A percentile compares a stretch with the other conserved stretches of the same genome.
Conservation (phyloP, 2,329 filamentous ascomycete species). For the Colletotrichum tropicale region DNA sequence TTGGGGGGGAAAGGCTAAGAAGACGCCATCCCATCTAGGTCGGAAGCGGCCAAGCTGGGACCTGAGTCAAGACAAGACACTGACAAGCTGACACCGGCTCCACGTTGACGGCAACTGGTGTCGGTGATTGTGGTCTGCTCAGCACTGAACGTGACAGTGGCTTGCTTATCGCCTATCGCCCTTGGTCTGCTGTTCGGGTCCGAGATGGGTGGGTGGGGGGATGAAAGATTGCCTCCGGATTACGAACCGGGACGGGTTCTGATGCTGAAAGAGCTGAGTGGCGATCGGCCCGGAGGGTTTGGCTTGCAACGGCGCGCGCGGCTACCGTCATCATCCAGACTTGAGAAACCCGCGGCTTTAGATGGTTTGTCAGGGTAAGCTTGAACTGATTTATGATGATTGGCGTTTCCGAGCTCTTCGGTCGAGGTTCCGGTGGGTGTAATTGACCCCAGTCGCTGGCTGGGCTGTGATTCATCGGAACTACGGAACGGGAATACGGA, state of each 20-base stretch:
- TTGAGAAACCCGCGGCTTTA: background rate
- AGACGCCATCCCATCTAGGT: background rate
- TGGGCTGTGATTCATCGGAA: background rate
- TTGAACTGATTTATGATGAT: background rate
- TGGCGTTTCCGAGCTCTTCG: background rate
- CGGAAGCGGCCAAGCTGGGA: background rate
- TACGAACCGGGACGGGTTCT: background rate
- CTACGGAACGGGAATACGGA: background rate
- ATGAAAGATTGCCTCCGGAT: background rate
- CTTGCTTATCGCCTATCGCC: background rate
- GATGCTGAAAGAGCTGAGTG: background rate
- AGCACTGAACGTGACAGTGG: background rate
- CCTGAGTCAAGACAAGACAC: background rate
- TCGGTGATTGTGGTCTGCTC: background rate
- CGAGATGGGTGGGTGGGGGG: background rate
- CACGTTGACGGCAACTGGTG: background rate
- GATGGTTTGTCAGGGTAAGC: background rate
- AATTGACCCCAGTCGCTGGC: background rate
- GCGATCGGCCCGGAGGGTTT: background rate
- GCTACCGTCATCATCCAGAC: background rate
- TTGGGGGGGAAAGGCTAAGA: background rate
- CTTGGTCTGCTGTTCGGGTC: background rate
- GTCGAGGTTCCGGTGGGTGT: background rate
- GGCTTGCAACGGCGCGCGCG: background rate
- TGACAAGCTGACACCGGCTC: background rate